These are phyloP conservation scores for Amanita molliuscula DNA, from an alignment of 768 basidiomycete species.

Conservation along the genomic window DNA sequence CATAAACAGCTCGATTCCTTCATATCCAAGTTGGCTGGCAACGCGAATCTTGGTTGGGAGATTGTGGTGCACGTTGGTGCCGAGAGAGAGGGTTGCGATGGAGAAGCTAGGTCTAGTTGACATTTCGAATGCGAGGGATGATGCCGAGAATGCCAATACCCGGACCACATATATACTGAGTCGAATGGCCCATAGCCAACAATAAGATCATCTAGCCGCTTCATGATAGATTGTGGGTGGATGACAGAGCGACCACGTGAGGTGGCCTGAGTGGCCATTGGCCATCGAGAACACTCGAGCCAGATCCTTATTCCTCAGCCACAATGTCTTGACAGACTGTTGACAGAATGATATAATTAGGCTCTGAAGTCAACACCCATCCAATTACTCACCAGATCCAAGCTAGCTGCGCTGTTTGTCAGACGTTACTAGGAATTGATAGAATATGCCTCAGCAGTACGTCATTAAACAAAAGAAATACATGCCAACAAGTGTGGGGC, in stretches of 20 bases:
- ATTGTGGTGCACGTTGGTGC: constrained; percentile 18
- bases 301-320: no score
- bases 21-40: constrained; percentile 21
- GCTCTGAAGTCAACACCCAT: not conserved
- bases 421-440: not conserved
- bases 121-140: not conserved
- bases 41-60: constrained; percentile 20
- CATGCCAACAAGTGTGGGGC: no score
- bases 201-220: not conserved
- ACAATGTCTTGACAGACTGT: no score
- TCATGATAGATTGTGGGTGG: not conserved
- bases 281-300: no score
- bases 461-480: not conserved
- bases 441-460: not conserved
- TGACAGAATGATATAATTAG: not conserved
- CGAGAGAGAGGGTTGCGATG: constrained; percentile 18
- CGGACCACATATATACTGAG: not conserved
- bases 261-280: no score
- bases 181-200: not conserved
- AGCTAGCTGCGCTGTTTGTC: not conserved
- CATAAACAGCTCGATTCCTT: constrained; percentile 21
- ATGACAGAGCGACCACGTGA: no score
- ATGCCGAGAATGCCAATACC: not conserved
- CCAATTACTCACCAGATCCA: not conserved
- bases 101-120: constrained; percentile 8